Evolutionary conservation across 495 filamentous ascomycete genomes (phyloP).

Genomic region (Penicillium daleae): DNA sequence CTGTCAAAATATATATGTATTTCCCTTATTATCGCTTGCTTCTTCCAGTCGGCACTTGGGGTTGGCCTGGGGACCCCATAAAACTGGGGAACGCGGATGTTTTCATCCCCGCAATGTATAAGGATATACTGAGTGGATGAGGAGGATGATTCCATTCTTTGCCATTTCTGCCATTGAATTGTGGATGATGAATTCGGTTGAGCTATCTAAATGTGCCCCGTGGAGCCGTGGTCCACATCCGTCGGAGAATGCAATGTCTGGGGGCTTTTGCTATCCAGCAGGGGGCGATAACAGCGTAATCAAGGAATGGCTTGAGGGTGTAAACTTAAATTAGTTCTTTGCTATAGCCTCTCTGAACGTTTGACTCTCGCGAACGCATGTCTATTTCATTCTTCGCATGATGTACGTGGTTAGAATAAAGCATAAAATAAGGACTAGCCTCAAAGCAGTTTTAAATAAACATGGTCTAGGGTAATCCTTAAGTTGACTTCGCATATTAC

Average conservation of each 20-base stretch:
- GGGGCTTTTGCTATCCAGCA: not conserved
- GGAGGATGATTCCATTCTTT: not conserved
- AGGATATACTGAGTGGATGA: not conserved
- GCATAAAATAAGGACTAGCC: not conserved
- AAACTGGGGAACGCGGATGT: not conserved
- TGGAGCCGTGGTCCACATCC: not conserved
- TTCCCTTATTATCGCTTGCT: not conserved
- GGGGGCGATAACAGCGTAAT: not conserved
- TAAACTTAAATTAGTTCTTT: not conserved
- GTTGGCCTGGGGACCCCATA: constrained; percentile 20
- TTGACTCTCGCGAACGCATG: not conserved
- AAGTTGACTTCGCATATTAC: too few species aligned
- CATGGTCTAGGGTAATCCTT: too few species aligned
- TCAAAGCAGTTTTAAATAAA: not conserved
- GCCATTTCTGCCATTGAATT: not conserved
- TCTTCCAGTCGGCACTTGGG: not conserved
- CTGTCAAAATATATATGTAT: too few species aligned
- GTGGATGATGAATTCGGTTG: not conserved
- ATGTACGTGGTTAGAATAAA: not conserved
- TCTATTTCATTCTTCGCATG: not conserved
- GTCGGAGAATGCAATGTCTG: not conserved
- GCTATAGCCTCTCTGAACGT: not conserved
- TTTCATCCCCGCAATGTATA: not conserved
- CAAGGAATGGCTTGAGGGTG: not conserved
- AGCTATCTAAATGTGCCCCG: not conserved